Evolutionary conservation across 2,329 filamentous ascomycete genomes (phyloP).

Genomic region (Aspergillus aculeatus): DNA sequence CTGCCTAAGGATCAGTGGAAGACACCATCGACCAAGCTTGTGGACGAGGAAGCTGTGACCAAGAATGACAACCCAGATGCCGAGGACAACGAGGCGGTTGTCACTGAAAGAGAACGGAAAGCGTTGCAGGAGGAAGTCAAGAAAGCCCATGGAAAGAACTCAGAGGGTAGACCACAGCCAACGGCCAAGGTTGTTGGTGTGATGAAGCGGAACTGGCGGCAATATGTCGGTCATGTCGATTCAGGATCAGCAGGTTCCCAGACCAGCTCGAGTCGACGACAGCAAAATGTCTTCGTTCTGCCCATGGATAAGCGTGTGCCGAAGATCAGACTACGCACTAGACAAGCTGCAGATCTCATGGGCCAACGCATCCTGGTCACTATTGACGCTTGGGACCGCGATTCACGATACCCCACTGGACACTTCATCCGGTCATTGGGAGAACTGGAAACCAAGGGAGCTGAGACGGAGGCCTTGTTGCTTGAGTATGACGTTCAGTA

Average conservation of each 20-base stretch:
- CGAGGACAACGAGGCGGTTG: conserved; percentile 70
- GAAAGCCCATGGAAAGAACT: conserved; percentile 72
- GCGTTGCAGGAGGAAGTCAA: conserved; percentile 90
- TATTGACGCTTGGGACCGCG: conserved; percentile 92
- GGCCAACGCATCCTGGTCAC: conserved; percentile 90
- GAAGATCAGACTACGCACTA: conserved; percentile 88
- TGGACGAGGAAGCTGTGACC: conserved; percentile 89
- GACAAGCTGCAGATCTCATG: conserved; percentile 82
- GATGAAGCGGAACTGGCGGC: conserved; percentile 94
- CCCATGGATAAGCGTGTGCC: conserved; percentile 98
- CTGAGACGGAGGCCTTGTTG: conserved; percentile 90
- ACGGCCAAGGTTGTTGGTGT: conserved; percentile 90
- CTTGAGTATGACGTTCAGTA: conserved; percentile 98
- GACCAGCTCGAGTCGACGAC: conserved; percentile 73
- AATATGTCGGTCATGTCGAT: conserved; percentile 96
- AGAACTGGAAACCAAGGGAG: conserved; percentile 93
- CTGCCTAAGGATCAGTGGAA: conserved; percentile 97
- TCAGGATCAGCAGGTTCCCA: conserved; percentile 75
- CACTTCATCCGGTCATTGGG: conserved; percentile 93
- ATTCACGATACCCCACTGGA: conserved; percentile 86
- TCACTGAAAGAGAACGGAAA: conserved; percentile 82
- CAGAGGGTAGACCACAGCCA: conserved; percentile 78
- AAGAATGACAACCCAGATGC: conserved; percentile 91
- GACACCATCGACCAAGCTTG: conserved; percentile 87
- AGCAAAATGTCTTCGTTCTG: conserved; percentile 90